A percentile compares a stretch with the other conserved stretches of the same genome.
Evolutionary conservation across 306 rosid genomes (phyloP).

Genomic region (apple (Malus domestica)): DNA sequence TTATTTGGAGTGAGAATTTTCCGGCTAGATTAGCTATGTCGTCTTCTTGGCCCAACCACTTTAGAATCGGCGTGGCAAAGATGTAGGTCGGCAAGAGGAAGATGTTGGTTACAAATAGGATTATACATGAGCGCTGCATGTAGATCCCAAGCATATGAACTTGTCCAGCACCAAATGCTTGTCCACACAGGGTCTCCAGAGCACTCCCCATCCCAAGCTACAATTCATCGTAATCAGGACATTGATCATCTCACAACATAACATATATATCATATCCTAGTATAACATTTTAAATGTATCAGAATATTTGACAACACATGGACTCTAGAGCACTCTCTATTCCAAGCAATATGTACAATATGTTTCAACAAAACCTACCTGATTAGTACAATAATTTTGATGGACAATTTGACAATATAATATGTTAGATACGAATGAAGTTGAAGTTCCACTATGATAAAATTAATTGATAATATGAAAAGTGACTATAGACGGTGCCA

Average conservation of each 20-base stretch:
- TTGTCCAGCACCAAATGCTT: not conserved
- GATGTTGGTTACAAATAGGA: not conserved
- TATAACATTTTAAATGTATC: no score
- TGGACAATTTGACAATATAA: not conserved
- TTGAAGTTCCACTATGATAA: no score
- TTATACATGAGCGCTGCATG: not conserved
- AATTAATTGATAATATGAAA: no score
- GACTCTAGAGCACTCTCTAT: constrained; percentile 83
- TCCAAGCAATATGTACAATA: constrained; percentile 24
- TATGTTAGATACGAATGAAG: not conserved
- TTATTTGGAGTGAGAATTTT: no score
- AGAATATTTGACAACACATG: constrained; percentile 11
- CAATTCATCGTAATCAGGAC: no score
- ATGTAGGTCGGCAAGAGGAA: not conserved
- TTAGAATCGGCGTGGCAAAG: not conserved
- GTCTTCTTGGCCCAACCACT: not conserved
- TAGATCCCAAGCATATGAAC: not conserved
- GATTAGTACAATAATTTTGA: no score
- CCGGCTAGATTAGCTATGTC: not conserved
- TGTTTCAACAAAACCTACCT: no score
- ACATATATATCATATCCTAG: no score
- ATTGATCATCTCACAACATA: no score
- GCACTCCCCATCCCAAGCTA: not conserved
- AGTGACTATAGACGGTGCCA: no score
- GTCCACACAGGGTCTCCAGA: not conserved